Evolutionary conservation across 2,329 filamentous ascomycete species (phyloP), one percentile per base, ranked within the genome.

Genomic region (Exophiala sp.): DNA sequence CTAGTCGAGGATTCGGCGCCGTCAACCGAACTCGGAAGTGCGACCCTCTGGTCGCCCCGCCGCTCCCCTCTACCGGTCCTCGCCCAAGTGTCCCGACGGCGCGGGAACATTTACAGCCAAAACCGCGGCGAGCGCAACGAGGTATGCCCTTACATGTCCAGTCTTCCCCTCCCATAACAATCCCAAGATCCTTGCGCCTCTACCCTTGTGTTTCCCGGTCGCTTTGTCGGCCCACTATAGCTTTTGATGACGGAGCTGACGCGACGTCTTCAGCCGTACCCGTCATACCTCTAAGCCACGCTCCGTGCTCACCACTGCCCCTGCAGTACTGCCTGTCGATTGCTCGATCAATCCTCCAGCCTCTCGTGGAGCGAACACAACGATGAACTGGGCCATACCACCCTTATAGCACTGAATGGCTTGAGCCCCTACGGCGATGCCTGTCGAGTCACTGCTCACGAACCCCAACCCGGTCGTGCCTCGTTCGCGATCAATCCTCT

Each of bases 401-500:
- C 48, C 46, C 10, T 48, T 40, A 52, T 54, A 57, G 48, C 51
- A 52, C 38, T 53, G 50, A 46, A 55, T 56, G 52, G 52, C 46
- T 48, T 43, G 44, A 42, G 43, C 52, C 22, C 14, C 50, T 4
- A 49, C 46, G 58, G 54, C 52, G 38, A 60, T 62, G 60, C 59
- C 58, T 50, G 46, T 58, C 40, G 59, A 61, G 43, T 49, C 58
- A 16, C 49, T 62, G 23, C 52, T 59, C 44, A 54, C 76, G 78
- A 18, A 66, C 66, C 67, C 67, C 71, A 38, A 69, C 44, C 65
- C 65, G 35, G 60, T 59, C 60, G 65, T 65, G 57, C 60, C 67
- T 61, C 66, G 70, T 58, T 68, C 67, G 62, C 66, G 66, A 53
- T 72, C 67, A 34, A 58, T 74, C 38, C 63, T 82, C 38, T 76